phyloP scores from a whole-genome alignment of 306 rosid genomes.

The Bauhinia variegata region DNA sequence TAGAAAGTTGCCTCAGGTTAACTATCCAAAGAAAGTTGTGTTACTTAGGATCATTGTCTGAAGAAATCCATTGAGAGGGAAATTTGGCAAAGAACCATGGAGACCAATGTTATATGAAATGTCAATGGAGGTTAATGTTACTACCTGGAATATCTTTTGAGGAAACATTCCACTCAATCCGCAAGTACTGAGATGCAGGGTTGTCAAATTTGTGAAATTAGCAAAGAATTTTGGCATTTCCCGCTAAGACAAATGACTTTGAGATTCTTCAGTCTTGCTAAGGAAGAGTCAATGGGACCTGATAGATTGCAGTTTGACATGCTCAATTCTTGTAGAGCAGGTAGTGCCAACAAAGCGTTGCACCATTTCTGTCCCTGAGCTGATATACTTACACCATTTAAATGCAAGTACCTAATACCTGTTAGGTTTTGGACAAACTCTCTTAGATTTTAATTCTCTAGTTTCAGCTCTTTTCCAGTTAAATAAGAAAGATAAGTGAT shows the following conservation, averaged over 20 bases:
- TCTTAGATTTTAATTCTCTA: constrained; percentile 15
- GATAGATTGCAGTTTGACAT: background rate
- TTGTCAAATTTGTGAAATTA: too few species aligned
- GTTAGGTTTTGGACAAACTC: constrained; percentile 23
- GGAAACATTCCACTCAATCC: constrained; percentile 25
- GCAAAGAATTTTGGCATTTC: constrained; percentile 17
- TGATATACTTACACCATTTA: constrained; percentile 46
- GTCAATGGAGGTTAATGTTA: background rate
- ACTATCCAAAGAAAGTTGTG: background rate
- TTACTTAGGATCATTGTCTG: too few species aligned
- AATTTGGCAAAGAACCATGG: too few species aligned
- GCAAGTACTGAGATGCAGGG: background rate
- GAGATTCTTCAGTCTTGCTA: background rate
- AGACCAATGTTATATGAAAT: background rate
- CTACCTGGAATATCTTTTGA: background rate
- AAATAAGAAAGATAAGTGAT: background rate
- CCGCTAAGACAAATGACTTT: background rate
- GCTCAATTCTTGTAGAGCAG: constrained; percentile 21
- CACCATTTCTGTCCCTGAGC: constrained; percentile 44
- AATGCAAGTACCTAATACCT: constrained; percentile 23
- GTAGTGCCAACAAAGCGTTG: background rate
- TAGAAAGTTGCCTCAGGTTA: background rate
- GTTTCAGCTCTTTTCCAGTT: background rate
- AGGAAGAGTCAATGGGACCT: constrained; percentile 26
- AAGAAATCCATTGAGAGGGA: too few species aligned